Conservation (phyloP, 768 basidiomycete genomes). For the Mycena galericulata region DNA sequence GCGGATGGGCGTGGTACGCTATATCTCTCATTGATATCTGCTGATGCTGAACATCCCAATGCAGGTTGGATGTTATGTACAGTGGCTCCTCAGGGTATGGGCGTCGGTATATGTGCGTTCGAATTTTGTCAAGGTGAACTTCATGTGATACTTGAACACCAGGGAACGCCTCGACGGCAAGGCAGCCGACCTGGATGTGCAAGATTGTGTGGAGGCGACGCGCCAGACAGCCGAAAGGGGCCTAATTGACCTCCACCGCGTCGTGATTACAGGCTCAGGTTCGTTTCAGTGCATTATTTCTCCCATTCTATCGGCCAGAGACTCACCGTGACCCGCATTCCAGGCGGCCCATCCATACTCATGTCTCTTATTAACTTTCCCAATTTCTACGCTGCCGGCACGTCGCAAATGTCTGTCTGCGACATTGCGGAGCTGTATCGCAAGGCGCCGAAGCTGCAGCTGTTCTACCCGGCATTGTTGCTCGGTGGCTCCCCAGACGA, state of each 20-base stretch:
- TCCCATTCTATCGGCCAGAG: too few species aligned
- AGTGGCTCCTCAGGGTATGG: conserved; percentile 21
- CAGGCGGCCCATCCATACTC: conserved; percentile 24
- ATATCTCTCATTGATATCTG: neutral
- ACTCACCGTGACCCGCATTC: neutral
- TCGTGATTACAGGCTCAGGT: conserved; percentile 15
- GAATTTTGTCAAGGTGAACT: neutral
- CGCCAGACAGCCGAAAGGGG: conserved; percentile 10
- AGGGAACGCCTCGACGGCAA: conserved; percentile 19
- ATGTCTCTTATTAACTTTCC: conserved; percentile 25
- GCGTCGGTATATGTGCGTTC: conserved; percentile 12
- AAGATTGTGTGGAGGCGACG: conserved; percentile 19
- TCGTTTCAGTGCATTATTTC: too few species aligned
- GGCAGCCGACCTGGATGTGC: conserved; percentile 10
- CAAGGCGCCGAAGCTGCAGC: conserved; percentile 22
- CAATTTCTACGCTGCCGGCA: conserved; percentile 19
- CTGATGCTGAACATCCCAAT: neutral
- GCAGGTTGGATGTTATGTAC: conserved; percentile 23
- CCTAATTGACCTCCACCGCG: conserved; percentile 11
- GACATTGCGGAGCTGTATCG: conserved; percentile 9
- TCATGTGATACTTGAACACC: neutral
- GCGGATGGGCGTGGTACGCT: conserved; percentile 24
- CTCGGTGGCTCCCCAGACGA: conserved; percentile 20
- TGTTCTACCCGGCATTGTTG: neutral
- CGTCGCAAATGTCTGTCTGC: conserved; percentile 11